Evolutionary conservation across 345 rosid genomes (phyloP).

Genomic region (Garcia nutans): DNA sequence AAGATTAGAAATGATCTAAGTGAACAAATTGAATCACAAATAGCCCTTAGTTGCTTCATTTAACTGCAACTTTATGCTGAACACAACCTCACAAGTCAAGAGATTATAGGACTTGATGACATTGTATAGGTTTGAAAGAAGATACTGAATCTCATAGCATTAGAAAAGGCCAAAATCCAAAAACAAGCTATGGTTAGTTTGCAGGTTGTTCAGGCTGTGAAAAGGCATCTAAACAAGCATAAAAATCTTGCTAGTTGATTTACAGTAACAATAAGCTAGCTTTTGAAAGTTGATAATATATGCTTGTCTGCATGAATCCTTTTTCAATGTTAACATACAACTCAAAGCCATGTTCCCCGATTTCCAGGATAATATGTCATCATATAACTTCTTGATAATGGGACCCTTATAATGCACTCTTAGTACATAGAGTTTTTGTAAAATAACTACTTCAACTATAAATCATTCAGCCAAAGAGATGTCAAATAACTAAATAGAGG

Average conservation of each 20-base stretch:
- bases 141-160: background rate
- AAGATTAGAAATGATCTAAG: background rate
- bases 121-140: background rate
- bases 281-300: background rate
- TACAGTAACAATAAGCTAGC: background rate
- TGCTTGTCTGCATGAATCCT: background rate
- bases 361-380: background rate
- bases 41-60: background rate
- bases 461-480: background rate
- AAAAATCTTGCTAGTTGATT: background rate
- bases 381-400: conserved; percentile 1
- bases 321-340: background rate
- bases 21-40: background rate
- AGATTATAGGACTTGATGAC: background rate
- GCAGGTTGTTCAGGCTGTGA: background rate
- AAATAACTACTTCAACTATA: background rate
- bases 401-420: background rate
- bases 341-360: background rate
- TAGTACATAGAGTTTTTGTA: background rate
- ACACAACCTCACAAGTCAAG: background rate
- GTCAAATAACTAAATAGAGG: background rate
- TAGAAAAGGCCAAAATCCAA: background rate
- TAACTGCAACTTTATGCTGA: conserved; percentile 1
- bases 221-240: background rate
- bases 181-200: background rate